phyloP scores from a whole-genome alignment of 805 yeast genomes.

The Cephaloascus fragrans region DNA sequence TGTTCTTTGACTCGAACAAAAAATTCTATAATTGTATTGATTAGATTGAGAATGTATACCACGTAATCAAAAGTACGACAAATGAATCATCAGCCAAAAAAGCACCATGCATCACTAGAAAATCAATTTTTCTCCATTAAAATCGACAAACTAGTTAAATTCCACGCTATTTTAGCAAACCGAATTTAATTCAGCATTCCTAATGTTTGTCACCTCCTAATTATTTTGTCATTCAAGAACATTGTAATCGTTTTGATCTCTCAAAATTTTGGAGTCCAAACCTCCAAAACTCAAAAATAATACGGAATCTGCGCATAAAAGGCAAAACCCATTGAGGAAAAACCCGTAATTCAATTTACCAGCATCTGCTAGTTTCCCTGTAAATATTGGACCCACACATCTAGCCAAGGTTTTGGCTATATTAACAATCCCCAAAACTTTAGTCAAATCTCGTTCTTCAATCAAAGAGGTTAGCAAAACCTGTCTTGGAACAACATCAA shows the following conservation, averaged over 20 bases:
- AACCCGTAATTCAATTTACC: conserved; percentile 40
- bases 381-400: conserved; percentile 70
- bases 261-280: conserved; percentile 23
- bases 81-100: too few relatives aligned
- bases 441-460: conserved; percentile 53
- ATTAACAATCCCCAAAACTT: conserved; percentile 78
- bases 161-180: too few relatives aligned
- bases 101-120: too few relatives aligned
- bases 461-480: conserved; percentile 64
- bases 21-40: too few relatives aligned
- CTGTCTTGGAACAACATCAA: conserved; percentile 93
- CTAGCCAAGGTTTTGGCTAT: conserved; percentile 81
- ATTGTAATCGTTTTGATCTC: conserved; percentile 3
- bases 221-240: background rate
- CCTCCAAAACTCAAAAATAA: conserved; percentile 31
- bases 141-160: too few relatives aligned
- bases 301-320: conserved; percentile 38
- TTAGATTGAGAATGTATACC: too few relatives aligned
- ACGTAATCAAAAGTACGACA: too few relatives aligned
- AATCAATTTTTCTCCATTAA: too few relatives aligned
- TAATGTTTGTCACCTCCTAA: too few relatives aligned
- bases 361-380: conserved; percentile 60
- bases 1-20: too few relatives aligned
- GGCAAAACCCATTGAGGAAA: conserved; percentile 38
- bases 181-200: too few relatives aligned